Base-by-base conservation (phyloP, 139 green algal species). In the Nannochloris sp. region DNA sequence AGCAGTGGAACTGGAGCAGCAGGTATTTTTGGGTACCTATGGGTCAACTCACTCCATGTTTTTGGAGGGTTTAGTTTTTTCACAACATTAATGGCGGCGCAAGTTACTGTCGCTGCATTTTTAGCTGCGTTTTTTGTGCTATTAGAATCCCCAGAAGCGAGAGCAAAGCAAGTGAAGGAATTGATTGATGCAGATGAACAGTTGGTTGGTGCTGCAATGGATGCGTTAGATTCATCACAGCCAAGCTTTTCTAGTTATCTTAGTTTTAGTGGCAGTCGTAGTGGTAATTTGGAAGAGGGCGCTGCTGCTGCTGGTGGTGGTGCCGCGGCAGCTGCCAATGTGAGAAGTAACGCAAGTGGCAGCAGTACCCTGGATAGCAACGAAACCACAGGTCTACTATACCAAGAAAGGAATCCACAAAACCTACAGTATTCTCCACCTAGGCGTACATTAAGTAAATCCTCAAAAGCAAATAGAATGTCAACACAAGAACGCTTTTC, bases 11-110 rank as follows among this genome's bases (percentile, higher is more conserved):
- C 79, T 9, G 75, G 74, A 7, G 57, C 65, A 68, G 73, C 80
- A 57, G 83, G 83, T 9, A 67, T 88, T 27, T 60, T 65, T 60
- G 83, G 83, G 10, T 89, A 89, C 67, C 51, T 59, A 34, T 85
- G 81, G 81, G 77, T 85, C 7, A 65, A 51, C 1, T 24, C 76
- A 2, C 24, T 83, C 35, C 81, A 84, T 63, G 44, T 64, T 4
- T 57, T 55, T 38, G 5, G 62, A 33, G 65, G 74, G 15, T 45
- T 83, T 27, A 58, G 34, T 6, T 83, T 83, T 60, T 38, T 7
- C 1, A n/a, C 32, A 1, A 81, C 72, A 7, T 54, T 83, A 54
- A 32, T 80, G n/a, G 19, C 70, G 0, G 81, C 77, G 25, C 31
- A 77, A 77, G 15, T 34, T 29, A 12, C 38, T 71, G 45, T 32